Base-by-base conservation (phyloP, 2,329 filamentous ascomycete species). In the Trichophyton simii region DNA sequence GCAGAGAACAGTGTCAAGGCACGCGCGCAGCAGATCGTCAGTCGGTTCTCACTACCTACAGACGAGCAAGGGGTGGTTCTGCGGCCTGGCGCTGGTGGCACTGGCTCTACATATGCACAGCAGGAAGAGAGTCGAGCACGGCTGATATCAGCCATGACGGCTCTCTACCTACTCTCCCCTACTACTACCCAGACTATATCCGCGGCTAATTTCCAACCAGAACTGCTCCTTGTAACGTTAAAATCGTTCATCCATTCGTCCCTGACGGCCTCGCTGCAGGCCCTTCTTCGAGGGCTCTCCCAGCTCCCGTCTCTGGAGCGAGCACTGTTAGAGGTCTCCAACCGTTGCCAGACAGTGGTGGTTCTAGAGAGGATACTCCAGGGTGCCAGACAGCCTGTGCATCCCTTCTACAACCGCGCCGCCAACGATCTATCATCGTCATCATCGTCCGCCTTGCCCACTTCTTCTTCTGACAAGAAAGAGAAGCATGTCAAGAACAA, bases 281-380 rank as follows among this genome's bases (percentile, higher is more conserved):
- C 86, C 0, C 79, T 99, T 8, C 80, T 87, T 1, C 81, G 91
- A 22, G 86, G 89, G 0, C 80, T 99, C 15, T 85, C 87, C 3
- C 88, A 89, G 62, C 79, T 97, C 1, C 89, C 92, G 0, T 87
- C 83, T 0, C 80, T 97, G 34, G 91, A 97, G 57, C 83, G 89
- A 59, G 87, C 90, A 0, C 79, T 97, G 1, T 79, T 83, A 15
- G 94, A 97, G 68, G 84, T 96, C 22, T 88, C 88, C 5, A 84
- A 86, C 3, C 82, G 89, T 54, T 96, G 92, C 70, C 91, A 96
- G 71, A 95, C 95, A 69, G 84, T 97, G 44, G 85, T 95, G n/a
- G 89, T 90, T 0, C 78, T 97, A 2, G 90, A 96, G 75, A 78
- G 85, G 1, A 82, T 96, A 1, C 83, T 97, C 5, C 83, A 84